Conservation (phyloP, 1,139 yeast species). For the Suhomyces bolitotheri region DNA sequence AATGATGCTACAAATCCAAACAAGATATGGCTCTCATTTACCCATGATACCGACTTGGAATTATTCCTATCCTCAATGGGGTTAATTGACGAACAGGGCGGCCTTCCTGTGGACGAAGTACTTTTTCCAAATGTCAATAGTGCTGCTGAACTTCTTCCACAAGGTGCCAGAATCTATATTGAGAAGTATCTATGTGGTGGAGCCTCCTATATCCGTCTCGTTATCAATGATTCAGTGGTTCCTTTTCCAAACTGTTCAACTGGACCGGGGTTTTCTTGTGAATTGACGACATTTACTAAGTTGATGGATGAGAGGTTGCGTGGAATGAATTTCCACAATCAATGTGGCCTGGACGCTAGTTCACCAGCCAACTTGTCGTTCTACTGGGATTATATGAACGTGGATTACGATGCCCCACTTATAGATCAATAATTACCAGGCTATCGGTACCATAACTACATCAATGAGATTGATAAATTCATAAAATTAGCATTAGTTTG, state of each 20-base stretch:
- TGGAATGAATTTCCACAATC: background rate
- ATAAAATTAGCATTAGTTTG: too few relatives aligned
- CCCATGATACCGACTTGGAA: slow-evolving; percentile 61
- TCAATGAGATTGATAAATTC: too few relatives aligned
- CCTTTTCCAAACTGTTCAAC: slow-evolving; percentile 51
- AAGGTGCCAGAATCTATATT: slow-evolving; percentile 54
- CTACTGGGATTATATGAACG: slow-evolving; percentile 17
- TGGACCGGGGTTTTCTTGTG: slow-evolving; percentile 63
- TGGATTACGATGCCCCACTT: slow-evolving; percentile 9
- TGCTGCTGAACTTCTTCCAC: slow-evolving; percentile 51
- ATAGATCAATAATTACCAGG: slow-evolving; percentile 6
- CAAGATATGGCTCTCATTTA: slow-evolving; percentile 49
- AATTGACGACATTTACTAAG: slow-evolving; percentile 39
- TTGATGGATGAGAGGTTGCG: slow-evolving; percentile 29
- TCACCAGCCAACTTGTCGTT: slow-evolving; percentile 15
- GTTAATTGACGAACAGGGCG: slow-evolving; percentile 37
- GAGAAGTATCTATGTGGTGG: slow-evolving; percentile 48
- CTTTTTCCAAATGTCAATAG: slow-evolving; percentile 45
- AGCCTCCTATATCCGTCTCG: slow-evolving; percentile 45
- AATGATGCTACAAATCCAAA: slow-evolving; percentile 26
- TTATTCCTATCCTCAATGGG: slow-evolving; percentile 54
- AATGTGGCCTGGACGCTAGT: slow-evolving; percentile 3
- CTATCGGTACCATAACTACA: too few relatives aligned
- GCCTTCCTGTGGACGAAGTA: slow-evolving; percentile 31
- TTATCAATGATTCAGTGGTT: slow-evolving; percentile 58